Evolutionary conservation across 345 rosid species (phyloP), one percentile per base, ranked within the genome.

Genomic region (Excoecaria agallocha): DNA sequence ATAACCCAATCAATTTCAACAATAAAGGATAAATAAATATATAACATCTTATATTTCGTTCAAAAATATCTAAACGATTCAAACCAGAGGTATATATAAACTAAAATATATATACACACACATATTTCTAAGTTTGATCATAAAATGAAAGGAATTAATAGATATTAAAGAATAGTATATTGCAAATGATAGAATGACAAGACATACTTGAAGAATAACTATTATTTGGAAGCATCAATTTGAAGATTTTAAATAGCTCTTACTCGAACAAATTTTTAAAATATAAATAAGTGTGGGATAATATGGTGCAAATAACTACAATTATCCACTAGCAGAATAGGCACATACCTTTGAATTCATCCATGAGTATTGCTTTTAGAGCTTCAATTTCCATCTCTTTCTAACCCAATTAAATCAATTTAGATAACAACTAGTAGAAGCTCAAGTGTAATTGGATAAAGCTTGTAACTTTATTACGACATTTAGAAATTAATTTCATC

Each of bases 371-470:
- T 58, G 99, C 95, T 80, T 91, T 92, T 79, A 93, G 73, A 30
- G 99, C 98, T 83, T 95, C 98, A 38, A 95, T 91, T 82, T 95
- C 98, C 98, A 95, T 95, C 62, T 91, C 70, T 67, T 67, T 48
- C 70, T 20, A 46, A 20, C 22, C 6, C 56, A 67, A 67, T 6
- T 30, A 45, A 66, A 20, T 19, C 11, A 43, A 5, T 58, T 58
- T 16, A 58, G 35, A 41, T 15, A 39, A 43, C 15, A n/a, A 35
- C n/a, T 22, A 20, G 1, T 12, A 62, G 41, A 15, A 62, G 46
- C 66, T 16, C n/a, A 62, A 37, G 17, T 0, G 17, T 12, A 16
- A 43, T 12, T 8, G 37, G 16, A 43, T 41, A 57, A 46, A 45
- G 17, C 51, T 19, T 17, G 49, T 38, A 30, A 10, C 49, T 54